These are phyloP conservation scores for Chondrostereum purpureum DNA, from an alignment of 1,284 basidiomycete genomes.

Conservation along the genomic window DNA sequence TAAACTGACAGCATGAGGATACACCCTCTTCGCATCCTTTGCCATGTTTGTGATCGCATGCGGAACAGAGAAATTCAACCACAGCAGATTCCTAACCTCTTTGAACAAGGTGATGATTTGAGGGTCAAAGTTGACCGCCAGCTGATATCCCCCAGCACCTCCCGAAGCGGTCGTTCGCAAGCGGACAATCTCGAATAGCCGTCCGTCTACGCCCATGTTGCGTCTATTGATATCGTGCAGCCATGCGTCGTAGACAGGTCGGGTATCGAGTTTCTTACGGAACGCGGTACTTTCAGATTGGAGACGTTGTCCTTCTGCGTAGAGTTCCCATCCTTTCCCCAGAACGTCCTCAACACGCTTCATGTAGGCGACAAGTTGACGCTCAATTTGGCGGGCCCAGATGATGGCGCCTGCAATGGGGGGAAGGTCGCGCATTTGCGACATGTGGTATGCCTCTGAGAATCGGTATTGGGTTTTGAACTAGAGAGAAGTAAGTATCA, in stretches of 20 bases:
- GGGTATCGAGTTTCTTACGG: conserved; percentile 92
- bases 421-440: conserved; percentile 94
- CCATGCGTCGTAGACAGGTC: conserved; percentile 95
- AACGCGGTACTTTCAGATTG: conserved; percentile 90
- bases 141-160: conserved; percentile 64
- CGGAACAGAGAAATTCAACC: conserved; percentile 94
- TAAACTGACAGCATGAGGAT: conserved; percentile 95
- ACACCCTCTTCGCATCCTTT: conserved; percentile 96
- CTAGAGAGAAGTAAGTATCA: conserved; percentile 27
- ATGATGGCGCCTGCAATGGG: conserved; percentile 97
- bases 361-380: conserved; percentile 95
- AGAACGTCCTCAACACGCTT: conserved; percentile 99
- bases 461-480: conserved; percentile 93
- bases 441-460: conserved; percentile 97
- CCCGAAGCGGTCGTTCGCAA: conserved; percentile 45
- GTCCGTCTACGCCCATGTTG: conserved; percentile 86
- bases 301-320: conserved; percentile 97
- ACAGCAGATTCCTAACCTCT: conserved; percentile 92
- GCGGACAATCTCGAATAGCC: conserved; percentile 93
- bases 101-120: conserved; percentile 99
- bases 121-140: conserved; percentile 95
- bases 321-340: conserved; percentile 97
- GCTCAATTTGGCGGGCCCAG: conserved; percentile 97
- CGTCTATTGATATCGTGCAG: conserved; percentile 89
- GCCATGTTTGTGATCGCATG: conserved; percentile 94